phyloP scores from a whole-genome alignment of 73 alveolate genomes.

The Tetrahymena elliotti region DNA sequence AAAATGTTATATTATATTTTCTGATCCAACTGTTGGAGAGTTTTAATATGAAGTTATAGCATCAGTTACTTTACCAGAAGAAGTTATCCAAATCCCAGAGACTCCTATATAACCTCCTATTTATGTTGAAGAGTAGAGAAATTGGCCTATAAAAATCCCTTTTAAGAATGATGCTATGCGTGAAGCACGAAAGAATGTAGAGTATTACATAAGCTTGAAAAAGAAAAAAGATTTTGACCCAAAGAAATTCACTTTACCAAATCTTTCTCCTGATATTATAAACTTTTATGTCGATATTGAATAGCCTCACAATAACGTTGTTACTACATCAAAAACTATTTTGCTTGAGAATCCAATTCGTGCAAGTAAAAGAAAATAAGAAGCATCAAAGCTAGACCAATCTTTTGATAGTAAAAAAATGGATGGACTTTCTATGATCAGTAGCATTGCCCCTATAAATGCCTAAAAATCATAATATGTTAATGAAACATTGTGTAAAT shows the following conservation, averaged over 20 bases:
- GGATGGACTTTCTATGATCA: slow-evolving; percentile 6
- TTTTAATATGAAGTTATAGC: slow-evolving; percentile 91
- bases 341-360: slow-evolving; percentile 12
- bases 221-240: slow-evolving; percentile 1
- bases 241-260: slow-evolving; percentile 7
- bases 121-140: slow-evolving; percentile 16
- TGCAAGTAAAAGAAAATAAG: slow-evolving; percentile 19
- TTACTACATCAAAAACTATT: slow-evolving; percentile 11
- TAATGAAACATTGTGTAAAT: not conserved
- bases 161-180: slow-evolving; percentile 19
- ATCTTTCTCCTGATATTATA: slow-evolving; percentile 19
- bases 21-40: slow-evolving; percentile 94
- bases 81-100: not conserved
- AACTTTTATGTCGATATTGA: slow-evolving; percentile 15
- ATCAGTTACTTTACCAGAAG: slow-evolving; percentile 89
- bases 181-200: slow-evolving; percentile 20
- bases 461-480: not conserved
- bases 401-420: not conserved
- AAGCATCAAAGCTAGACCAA: not conserved
- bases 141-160: not conserved
- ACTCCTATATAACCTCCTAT: not conserved
- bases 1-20: slow-evolving; percentile 83
- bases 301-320: slow-evolving; percentile 3
- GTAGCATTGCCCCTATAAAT: not conserved
- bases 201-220: not conserved